Percentiles rank a stretch among this genome's conserved stretches.
Evolutionary conservation across 352 stramenopile genomes (phyloP).

Genomic region (Pythium insidiosum): DNA sequence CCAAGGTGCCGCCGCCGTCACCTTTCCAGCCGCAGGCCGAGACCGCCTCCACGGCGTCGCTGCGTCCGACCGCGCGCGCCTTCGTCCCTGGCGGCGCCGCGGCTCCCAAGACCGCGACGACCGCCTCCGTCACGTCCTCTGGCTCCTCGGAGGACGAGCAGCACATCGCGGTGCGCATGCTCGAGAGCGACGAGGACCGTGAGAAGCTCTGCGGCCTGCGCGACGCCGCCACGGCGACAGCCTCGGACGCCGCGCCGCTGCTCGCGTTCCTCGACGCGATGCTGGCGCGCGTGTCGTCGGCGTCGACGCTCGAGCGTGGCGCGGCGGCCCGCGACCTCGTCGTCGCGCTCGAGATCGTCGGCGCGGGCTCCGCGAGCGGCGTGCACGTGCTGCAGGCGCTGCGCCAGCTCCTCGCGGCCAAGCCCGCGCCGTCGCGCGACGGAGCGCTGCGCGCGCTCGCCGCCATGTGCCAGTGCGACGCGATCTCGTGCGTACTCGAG

Average conservation of each 20-base stretch:
- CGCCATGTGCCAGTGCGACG: conserved; percentile 33
- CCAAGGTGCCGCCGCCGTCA: conserved; percentile 25
- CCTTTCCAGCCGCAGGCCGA: conserved; percentile 19
- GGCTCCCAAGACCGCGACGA: conserved; percentile 13
- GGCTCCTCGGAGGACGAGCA: conserved; percentile 24
- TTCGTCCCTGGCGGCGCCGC: conserved; percentile 5
- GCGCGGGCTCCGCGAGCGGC: conserved; percentile 19
- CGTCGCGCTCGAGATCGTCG: conserved; percentile 32
- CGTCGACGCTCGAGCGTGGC: conserved; percentile 21
- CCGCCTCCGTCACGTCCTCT: conserved; percentile 26
- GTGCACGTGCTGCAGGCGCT: conserved; percentile 43
- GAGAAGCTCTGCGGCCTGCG: conserved; percentile 21
- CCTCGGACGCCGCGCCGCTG: too few species aligned
- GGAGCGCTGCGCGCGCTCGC: conserved; percentile 33
- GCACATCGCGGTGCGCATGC: conserved; percentile 13
- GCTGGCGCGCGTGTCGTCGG: conserved; percentile 29
- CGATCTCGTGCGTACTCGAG: conserved; percentile 42
- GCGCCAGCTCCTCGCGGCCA: conserved; percentile 28
- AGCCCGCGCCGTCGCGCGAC: conserved; percentile 39
- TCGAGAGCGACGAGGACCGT: conserved; percentile 35
- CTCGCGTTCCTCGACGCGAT: conserved; percentile 27
- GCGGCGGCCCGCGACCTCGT: conserved; percentile 41
- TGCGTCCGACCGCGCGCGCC: neutral
- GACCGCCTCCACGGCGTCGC: conserved; percentile 2
- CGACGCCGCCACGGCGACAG: conserved; percentile 22